Evolutionary conservation across 1,139 yeast species (phyloP).

Genomic region (Blastobotrys elegans): DNA sequence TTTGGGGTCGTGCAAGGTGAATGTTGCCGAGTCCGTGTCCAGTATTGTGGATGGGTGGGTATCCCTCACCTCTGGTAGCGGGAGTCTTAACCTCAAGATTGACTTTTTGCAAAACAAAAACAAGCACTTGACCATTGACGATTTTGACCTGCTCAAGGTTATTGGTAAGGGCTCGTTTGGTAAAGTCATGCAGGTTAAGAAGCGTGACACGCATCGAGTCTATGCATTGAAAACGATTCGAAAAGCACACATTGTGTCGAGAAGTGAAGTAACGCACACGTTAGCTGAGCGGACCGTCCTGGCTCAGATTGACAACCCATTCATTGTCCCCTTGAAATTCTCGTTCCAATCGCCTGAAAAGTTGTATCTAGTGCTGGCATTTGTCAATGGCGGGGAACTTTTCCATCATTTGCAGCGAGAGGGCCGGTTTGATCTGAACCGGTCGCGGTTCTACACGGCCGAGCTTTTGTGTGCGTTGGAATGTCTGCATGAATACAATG

Average conservation of each 20-base stretch:
- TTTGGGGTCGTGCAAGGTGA: constrained; percentile 35
- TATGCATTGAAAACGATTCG: constrained; percentile 92
- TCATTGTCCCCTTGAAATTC: constrained; percentile 94
- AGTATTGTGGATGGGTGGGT: constrained; percentile 28
- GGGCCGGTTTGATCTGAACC: constrained; percentile 81
- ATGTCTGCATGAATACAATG: constrained; percentile 82
- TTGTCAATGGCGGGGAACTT: constrained; percentile 95
- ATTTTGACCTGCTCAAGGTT: constrained; percentile 87
- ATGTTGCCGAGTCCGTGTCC: constrained; percentile 18
- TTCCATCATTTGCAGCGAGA: constrained; percentile 92
- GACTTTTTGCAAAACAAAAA: constrained; percentile 69
- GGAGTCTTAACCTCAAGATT: constrained; percentile 52
- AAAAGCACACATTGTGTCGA: constrained; percentile 87
- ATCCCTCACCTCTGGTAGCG: constrained; percentile 36
- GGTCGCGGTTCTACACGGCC: constrained; percentile 91
- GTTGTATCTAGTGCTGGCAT: constrained; percentile 80
- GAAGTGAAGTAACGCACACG: constrained; percentile 94
- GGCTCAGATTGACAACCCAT: constrained; percentile 92
- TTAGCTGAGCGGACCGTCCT: constrained; percentile 92
- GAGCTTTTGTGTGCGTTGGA: constrained; percentile 90
- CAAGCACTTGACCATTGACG: constrained; percentile 76
- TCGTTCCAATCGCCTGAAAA: constrained; percentile 96
- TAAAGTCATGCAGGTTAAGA: constrained; percentile 96
- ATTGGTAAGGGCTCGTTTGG: constrained; percentile 98
- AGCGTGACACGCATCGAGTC: constrained; percentile 88